phyloP scores from a whole-genome alignment of 768 basidiomycete species.

The Phaeotremella skinneri region DNA sequence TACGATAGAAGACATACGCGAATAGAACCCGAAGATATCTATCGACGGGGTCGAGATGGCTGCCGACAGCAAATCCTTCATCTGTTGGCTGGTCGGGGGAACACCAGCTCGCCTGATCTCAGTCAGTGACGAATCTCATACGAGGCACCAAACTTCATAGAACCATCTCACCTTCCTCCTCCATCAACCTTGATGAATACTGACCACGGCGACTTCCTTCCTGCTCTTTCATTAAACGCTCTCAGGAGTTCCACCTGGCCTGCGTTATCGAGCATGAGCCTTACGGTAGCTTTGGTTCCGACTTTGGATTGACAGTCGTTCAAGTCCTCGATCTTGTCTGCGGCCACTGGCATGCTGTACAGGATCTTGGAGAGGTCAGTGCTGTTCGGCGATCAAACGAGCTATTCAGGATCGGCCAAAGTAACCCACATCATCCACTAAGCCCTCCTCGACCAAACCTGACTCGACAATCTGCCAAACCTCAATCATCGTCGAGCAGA shows the following conservation, averaged over 20 bases:
- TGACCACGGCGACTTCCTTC: conserved; percentile 61
- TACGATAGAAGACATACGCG: conserved; percentile 61
- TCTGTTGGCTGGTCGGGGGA: conserved; percentile 57
- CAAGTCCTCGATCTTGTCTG: conserved; percentile 71
- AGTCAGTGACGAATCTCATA: conserved; percentile 1
- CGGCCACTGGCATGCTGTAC: conserved; percentile 70
- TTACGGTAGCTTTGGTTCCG: conserved; percentile 61
- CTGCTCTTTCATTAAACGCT: conserved; percentile 53
- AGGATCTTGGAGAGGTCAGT: conserved; percentile 60
- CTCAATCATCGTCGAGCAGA: conserved; percentile 81
- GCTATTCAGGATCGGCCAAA: background rate
- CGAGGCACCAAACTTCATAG: background rate
- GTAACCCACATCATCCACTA: conserved; percentile 71
- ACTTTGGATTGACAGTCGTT: conserved; percentile 62
- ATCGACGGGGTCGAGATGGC: conserved; percentile 61
- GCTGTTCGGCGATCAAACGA: conserved; percentile 6
- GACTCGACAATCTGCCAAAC: conserved; percentile 69
- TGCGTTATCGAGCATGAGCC: conserved; percentile 72
- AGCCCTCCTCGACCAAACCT: conserved; percentile 68
- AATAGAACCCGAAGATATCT: conserved; percentile 77
- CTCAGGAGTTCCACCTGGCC: conserved; percentile 68
- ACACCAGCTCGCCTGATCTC: conserved; percentile 69
- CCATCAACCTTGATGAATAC: conserved; percentile 78
- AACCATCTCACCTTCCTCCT: conserved; percentile 66
- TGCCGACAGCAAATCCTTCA: conserved; percentile 59